These are phyloP conservation scores for Xylariaceae sp. DNA, from an alignment of 2,329 filamentous ascomycete species.

Conservation along the genomic window DNA sequence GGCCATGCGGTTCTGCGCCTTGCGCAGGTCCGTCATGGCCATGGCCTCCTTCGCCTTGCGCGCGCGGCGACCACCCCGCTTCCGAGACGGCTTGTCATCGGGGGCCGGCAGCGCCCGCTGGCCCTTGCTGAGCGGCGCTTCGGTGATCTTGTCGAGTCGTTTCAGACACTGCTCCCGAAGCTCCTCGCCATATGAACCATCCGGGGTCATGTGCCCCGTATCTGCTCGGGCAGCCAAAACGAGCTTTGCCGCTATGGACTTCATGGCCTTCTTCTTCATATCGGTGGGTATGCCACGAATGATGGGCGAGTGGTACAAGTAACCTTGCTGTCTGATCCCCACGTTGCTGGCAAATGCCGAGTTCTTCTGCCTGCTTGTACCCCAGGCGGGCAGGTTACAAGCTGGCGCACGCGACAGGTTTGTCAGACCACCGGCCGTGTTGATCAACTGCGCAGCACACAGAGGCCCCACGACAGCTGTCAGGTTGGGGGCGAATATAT, in stretches of 20 bases:
- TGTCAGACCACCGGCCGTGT: conserved; percentile 81
- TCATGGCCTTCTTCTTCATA: conserved; percentile 86
- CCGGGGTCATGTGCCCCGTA: conserved; percentile 69
- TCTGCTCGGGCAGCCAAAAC: conserved; percentile 91
- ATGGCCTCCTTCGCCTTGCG: conserved; percentile 94
- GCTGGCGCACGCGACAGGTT: conserved; percentile 87
- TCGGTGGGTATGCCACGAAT: conserved; percentile 79
- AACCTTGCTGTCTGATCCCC: conserved; percentile 84
- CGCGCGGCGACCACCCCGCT: conserved; percentile 82
- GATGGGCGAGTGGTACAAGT: conserved; percentile 84
- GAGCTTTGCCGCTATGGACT: conserved; percentile 88
- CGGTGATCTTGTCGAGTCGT: conserved; percentile 84
- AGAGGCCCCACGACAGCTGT: conserved; percentile 85
- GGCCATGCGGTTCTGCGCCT: conserved; percentile 91
- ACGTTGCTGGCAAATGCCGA: conserved; percentile 84
- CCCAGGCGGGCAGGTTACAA: conserved; percentile 86
- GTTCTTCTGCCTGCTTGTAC: conserved; percentile 72
- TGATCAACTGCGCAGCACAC: conserved; percentile 93
- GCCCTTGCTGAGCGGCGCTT: conserved; percentile 84
- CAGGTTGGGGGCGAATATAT: conserved; percentile 87
- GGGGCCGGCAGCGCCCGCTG: conserved; percentile 80
- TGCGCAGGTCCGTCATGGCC: conserved; percentile 92
- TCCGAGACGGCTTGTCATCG: conserved; percentile 89
- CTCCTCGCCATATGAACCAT: conserved; percentile 76
- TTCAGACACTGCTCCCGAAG: conserved; percentile 77